Base-by-base conservation (phyloP, 352 stramenopile species). In the Bremia lactucae region DNA sequence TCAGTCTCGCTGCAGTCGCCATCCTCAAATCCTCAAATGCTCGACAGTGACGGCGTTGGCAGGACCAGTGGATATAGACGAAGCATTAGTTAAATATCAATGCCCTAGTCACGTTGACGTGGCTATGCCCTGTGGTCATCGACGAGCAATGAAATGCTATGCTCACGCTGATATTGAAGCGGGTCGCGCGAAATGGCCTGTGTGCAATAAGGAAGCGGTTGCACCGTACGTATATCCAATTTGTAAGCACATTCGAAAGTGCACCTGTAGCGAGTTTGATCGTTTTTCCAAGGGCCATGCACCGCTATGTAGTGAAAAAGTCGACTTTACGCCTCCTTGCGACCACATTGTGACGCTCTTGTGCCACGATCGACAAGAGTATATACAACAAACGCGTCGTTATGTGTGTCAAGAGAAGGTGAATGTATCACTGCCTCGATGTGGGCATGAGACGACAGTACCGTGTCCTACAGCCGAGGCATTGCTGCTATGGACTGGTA, bases 201-300 rank as follows among this genome's bases (percentile, higher is more conserved):
- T 37, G 11, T 94, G 81, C 43, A 74, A 56, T 4, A 62, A 83
- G 38, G 42, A 68, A 37, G 62, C 77, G 1, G 65, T 84, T 22
- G 49, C 55, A 2, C 81, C 81, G 6, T 90, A 64, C 37, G 46
- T 87, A 2, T 87, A 90, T 37, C 49, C 68, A 0, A 63, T 68
- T 13, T 94, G 81, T 46, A 83, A 83, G 37, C 81, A 91, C 38
- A 47, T 66, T 34, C 26, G 67, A 8, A 52, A 55, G n/a, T 85
- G 79, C 40, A 78, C 49, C 1, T 94, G 81, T 29, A 58, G 53
- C n/a, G 55, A 88, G 10, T 83, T 74, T 9, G 62, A 86, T 40
- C 59, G 64, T 3, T 83, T 60, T 19, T 68, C 62, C 8, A 65
- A 43, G 24, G 59, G 50, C 0, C 33, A 45, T 6, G 55, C 67